Conservation (phyloP, 768 basidiomycete genomes). For the Lactarius hatsudake region DNA sequence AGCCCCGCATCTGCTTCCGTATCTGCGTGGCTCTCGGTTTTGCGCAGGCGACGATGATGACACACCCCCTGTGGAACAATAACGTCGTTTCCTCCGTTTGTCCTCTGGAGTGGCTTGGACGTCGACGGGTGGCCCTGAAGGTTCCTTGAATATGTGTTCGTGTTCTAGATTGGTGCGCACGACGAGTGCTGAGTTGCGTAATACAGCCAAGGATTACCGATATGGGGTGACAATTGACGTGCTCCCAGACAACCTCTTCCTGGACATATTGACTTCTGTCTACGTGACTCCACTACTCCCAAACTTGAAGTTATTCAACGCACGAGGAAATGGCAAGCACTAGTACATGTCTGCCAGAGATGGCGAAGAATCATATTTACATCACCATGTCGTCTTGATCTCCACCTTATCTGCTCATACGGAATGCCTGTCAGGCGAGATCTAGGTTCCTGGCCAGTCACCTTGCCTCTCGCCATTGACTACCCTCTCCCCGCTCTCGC, state of each 20-base stretch:
- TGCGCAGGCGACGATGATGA: not conserved
- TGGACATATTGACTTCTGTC: not conserved
- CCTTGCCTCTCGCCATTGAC: not conserved
- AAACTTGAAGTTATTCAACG: not conserved
- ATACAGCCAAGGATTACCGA: not conserved
- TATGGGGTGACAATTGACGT: not conserved
- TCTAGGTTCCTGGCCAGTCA: not conserved
- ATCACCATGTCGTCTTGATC: not conserved
- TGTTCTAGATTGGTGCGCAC: not conserved
- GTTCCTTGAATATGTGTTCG: not conserved
- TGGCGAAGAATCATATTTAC: not conserved
- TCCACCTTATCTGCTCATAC: not conserved
- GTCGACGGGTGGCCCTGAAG: not conserved
- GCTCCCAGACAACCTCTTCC: not conserved
- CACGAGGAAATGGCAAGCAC: not conserved
- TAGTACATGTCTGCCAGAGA: not conserved
- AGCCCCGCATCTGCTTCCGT: not conserved
- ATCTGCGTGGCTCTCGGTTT: not conserved
- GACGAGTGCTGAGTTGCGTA: not conserved
- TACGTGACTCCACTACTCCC: no score
- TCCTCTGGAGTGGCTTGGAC: no score
- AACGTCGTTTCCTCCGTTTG: no score
- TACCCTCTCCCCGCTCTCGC: not conserved
- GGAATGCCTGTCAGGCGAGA: not conserved
- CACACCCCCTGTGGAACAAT: no score